Evolutionary conservation across 805 yeast genomes (phyloP).

Genomic region (Limtongia smithiae): DNA sequence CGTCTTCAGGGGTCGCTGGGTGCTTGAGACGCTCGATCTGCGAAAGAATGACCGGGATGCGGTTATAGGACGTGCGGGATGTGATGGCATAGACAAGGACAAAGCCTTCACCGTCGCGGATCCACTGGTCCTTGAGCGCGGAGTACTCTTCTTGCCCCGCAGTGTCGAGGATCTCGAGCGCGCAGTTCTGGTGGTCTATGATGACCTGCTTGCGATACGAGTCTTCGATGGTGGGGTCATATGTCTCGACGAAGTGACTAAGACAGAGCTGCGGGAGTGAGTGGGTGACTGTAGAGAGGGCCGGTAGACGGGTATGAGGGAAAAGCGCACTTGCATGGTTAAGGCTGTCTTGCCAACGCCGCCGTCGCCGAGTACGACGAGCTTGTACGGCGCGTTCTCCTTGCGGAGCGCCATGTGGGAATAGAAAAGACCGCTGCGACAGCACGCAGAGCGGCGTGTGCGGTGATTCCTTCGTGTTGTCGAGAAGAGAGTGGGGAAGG

Average conservation of each 20-base stretch:
- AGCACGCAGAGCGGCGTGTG: too few relatives aligned
- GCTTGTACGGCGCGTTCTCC: constrained; percentile 36
- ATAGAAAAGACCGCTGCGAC: too few relatives aligned
- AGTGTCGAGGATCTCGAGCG: constrained; percentile 83
- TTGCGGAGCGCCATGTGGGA: constrained; percentile 7
- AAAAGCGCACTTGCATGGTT: constrained; percentile 41
- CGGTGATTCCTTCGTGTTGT: too few relatives aligned
- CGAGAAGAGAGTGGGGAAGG: too few relatives aligned
- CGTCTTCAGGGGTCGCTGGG: too few relatives aligned
- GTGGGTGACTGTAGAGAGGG: too few relatives aligned
- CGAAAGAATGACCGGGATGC: constrained; percentile 71
- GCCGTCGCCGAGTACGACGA: constrained; percentile 93
- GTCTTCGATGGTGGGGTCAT: constrained; percentile 97
- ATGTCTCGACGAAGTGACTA: constrained; percentile 58
- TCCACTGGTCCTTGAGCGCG: constrained; percentile 76
- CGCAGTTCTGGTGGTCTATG: constrained; percentile 82
- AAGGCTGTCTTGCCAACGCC: constrained; percentile 96
- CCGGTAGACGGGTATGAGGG: too few relatives aligned
- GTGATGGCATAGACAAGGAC: constrained; percentile 81
- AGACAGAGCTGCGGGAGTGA: constrained; percentile 18
- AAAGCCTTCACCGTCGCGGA: constrained; percentile 84
- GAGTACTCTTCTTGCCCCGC: constrained; percentile 95
- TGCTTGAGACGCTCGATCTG: constrained; percentile 84
- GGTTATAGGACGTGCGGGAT: constrained; percentile 70
- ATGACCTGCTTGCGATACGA: constrained; percentile 86